A percentile compares a stretch with the other conserved stretches of the same genome.
phyloP scores from a whole-genome alignment of 1,139 yeast genomes.

The Insectozyma bohioensis region DNA sequence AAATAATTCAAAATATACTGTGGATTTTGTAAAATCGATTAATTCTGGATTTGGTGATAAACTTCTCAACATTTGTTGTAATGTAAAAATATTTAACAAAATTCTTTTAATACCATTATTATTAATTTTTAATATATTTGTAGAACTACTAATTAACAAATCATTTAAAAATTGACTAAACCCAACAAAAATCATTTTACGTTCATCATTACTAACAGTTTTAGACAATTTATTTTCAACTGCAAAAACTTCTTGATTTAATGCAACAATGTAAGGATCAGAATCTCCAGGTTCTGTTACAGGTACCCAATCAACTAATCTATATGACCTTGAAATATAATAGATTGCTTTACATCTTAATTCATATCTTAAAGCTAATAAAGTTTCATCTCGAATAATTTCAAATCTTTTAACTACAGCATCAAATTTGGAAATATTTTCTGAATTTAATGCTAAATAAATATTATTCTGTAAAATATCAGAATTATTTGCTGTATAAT shows the following conservation, averaged over 20 bases:
- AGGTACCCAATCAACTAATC: conserved; percentile 44
- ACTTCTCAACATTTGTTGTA: conserved; percentile 75
- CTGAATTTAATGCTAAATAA: conserved; percentile 36
- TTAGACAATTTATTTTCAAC: conserved; percentile 43
- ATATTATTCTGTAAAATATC: conserved; percentile 26
- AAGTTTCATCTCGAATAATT: conserved; percentile 45
- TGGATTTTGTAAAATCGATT: conserved; percentile 59
- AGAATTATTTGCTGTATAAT: conserved; percentile 20
- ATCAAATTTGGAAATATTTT: conserved; percentile 48
- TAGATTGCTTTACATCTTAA: conserved; percentile 61
- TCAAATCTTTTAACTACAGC: conserved; percentile 45
- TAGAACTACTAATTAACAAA: conserved; percentile 61
- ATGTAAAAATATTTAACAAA: conserved; percentile 64
- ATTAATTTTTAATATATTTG: conserved; percentile 55
- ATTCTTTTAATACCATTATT: conserved; percentile 66
- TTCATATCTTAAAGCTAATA: conserved; percentile 65
- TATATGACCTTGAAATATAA: conserved; percentile 52
- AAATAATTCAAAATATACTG: conserved; percentile 59
- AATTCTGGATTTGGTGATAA: conserved; percentile 55
- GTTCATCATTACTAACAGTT: conserved; percentile 27
- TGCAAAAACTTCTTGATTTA: conserved; percentile 58
- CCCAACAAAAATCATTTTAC: conserved; percentile 47
- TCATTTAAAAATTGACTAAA: conserved; percentile 56
- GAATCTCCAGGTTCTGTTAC: conserved; percentile 60
- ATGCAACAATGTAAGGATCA: conserved; percentile 57